Base-by-base conservation (phyloP, 352 stramenopile genomes). In the Halophytophthora batemanensis region DNA sequence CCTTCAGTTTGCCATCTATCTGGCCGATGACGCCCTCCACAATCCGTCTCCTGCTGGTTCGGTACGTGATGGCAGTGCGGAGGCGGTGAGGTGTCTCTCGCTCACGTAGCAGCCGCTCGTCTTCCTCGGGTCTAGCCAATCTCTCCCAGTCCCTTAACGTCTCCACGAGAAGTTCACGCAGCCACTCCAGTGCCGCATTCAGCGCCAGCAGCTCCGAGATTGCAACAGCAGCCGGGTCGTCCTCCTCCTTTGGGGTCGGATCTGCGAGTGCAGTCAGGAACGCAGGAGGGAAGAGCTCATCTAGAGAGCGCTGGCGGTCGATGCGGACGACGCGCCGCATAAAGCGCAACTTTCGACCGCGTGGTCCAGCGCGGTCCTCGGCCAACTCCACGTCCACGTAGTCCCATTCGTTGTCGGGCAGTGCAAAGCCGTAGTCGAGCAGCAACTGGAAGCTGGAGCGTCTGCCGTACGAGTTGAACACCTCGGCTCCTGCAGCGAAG, bases 401-500 rank as follows among this genome's bases (percentile, higher is more conserved):
- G 45, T 90, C 90, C 87, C 89, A 97, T 63, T 96, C 82, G 39
- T 98, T 98, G 42, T 93, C 50, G 7, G 71, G 45, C 18, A 98
- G 65, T 14, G 82, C 72, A 62, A 98, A 98, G n/a, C 91, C 91
- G 59, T 98, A 98, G 53, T 97, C 90, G 5, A 97, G 65, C 31
- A 97, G 66, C 22, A 98, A 61, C 61, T 93, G 82, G 37, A 87
- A 84, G 59, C 97, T 98, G 39, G 71, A 52, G 21, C 90, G 68
- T 3, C 87, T 71, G 0, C 91, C 91, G 62, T 98, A 98, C 56
- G 74, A 93, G 61, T 97, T 98, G 58, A 97, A 97, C 17, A 93
- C 86, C 61, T 98, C 90, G 13, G 49, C 39, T 3, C 82, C 80
- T 8, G 66, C 50, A 0, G 45, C 53, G 56, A 87, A 96, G 41